Evolutionary conservation across 345 rosid genomes (phyloP), one percentile per base, ranked within the genome.

Genomic region (Luvunga scandens): DNA sequence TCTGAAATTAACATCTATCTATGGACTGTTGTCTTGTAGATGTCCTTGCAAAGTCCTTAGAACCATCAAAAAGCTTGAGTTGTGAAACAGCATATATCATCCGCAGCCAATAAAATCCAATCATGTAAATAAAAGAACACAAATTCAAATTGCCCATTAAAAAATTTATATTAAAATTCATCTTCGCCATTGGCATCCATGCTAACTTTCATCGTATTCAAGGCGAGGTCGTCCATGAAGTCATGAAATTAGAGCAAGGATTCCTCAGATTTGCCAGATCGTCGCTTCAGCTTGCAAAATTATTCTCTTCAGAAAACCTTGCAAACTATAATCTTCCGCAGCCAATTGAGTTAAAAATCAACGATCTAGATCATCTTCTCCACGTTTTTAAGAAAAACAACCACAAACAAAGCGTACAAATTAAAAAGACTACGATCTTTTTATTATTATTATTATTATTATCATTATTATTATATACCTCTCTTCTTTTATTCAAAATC

Each of bases 331-430:
- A 45, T 34, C 42, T 7, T 66, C 69, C 0, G 3, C 12, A 45
- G 50, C 65, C 64, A 42, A 45, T 45, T 45, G 60, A 34, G 22
- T 6, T 18, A 56, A 22, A 56, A 33, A 74, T 61, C 59, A 38
- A 74, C 27, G 39, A 19, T 48, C 31, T 33, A 33, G n/a, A 33
- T 22, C 71, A 50, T 31, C 34, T 18, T 34, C 21, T 50, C 65
- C 61, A 42, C 81, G 42, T 39, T 45, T 45, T 7, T 62, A 66
- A 30, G 78, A 61, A 76, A 24, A 72, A 77, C 28, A 81, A 78
- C 81, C 85, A 81, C 77, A 87, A 77, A 77, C 34, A 83, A 78
- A 81, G 83, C 72, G 72, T 25, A 83, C 78, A 75, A 80, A 88
- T 85, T 81, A 80, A 85, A 79, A 79, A 75, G 79, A 83, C 64